phyloP scores from a whole-genome alignment of 1,284 basidiomycete genomes.

The Ganoderma resinaceum region DNA sequence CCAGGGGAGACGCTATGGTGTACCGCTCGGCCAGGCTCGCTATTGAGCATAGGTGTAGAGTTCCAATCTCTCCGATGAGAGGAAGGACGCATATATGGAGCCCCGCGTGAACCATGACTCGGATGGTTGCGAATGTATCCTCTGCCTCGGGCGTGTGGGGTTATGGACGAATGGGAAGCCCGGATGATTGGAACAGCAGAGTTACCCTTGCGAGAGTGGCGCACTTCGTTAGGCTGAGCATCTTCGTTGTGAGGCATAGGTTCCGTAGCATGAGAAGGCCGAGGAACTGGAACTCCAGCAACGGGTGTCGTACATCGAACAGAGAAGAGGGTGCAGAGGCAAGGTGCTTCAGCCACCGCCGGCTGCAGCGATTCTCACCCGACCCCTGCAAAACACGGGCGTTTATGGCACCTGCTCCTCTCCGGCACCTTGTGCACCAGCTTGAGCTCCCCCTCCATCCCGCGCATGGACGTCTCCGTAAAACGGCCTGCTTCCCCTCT shows the following conservation, averaged over 20 bases:
- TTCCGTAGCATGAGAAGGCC: not conserved
- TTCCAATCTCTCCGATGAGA: not conserved
- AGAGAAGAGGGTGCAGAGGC: not conserved
- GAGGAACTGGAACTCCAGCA: not conserved
- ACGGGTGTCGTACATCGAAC: constrained; percentile 1
- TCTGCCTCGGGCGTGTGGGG: constrained; percentile 10
- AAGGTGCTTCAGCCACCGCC: constrained; percentile 3
- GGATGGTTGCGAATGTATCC: constrained; percentile 1
- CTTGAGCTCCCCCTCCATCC: not conserved
- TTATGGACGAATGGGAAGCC: constrained; percentile 15
- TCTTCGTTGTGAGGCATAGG: constrained; percentile 44
- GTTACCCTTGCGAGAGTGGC: constrained; percentile 45
- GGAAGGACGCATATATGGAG: not conserved
- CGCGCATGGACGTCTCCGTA: constrained; percentile 18
- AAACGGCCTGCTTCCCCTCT: constrained; percentile 29
- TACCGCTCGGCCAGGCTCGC: not conserved
- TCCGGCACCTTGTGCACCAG: not conserved
- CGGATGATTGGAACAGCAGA: constrained; percentile 43
- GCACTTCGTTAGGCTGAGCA: constrained; percentile 51
- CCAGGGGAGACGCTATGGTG: not conserved
- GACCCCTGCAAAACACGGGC: not conserved
- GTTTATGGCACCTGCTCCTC: not conserved
- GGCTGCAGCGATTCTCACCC: too few relatives aligned
- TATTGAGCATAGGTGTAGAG: not conserved
- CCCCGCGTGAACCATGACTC: not conserved